phyloP scores from a whole-genome alignment of 116 monocot species.

The Zostera marina region DNA sequence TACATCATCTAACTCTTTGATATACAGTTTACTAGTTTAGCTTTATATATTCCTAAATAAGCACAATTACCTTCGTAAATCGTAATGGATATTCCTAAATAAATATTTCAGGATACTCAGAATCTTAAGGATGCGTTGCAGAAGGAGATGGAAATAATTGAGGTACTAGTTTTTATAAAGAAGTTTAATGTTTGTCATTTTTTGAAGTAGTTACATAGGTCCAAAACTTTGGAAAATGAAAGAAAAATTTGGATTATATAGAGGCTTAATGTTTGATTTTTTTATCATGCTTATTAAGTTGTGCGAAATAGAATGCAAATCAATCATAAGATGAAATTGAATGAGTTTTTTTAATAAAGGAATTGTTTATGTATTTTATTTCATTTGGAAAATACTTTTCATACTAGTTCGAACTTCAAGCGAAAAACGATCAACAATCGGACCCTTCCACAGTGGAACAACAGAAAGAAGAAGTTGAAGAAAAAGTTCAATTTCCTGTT shows the following conservation, averaged over 20 bases:
- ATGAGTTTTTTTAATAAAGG: not conserved
- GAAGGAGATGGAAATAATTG: not conserved
- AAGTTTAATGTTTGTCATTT: not conserved
- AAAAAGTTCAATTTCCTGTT: constrained; percentile 11
- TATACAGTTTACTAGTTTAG: not conserved
- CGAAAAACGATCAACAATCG: not conserved
- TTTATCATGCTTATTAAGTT: not conserved
- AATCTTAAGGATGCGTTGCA: not conserved
- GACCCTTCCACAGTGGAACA: not conserved
- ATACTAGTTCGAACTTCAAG: constrained; percentile 4
- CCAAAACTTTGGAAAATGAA: not conserved
- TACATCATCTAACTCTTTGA: not conserved
- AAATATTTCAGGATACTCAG: not conserved
- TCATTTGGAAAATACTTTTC: not conserved
- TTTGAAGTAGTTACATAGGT: not conserved
- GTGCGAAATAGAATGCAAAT: not conserved
- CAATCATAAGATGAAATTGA: not conserved
- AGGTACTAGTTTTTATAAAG: not conserved
- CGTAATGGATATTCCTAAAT: not conserved
- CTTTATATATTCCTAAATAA: not conserved
- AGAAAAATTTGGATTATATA: not conserved
- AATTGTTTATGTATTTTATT: not conserved
- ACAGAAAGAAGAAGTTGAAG: constrained; percentile 2
- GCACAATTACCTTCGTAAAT: not conserved
- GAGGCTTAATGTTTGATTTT: not conserved